A percentile compares a stretch with the other conserved stretches of the same genome.
Conservation (phyloP, 192 early-diverging fungal genomes). For the Backusella tuberculispora region DNA sequence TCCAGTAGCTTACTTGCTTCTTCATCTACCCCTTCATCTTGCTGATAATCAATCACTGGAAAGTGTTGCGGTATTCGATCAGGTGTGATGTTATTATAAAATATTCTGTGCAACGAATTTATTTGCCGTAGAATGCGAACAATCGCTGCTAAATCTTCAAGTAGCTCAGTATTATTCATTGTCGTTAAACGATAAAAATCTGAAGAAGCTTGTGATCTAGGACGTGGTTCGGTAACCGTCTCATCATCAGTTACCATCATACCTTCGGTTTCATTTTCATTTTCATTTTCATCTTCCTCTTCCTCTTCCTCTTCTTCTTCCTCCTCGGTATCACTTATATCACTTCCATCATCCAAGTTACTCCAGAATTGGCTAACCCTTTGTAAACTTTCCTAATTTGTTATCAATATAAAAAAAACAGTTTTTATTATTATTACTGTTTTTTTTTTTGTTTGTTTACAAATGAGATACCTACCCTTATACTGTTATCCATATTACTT, state of each 20-base stretch:
- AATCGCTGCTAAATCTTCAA: conserved; percentile 19
- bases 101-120: neutral
- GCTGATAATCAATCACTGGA: neutral
- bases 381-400: neutral
- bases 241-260: neutral
- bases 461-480: neutral
- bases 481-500: neutral
- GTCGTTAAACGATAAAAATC: neutral
- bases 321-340: conserved; percentile 1
- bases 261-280: neutral
- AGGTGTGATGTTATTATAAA: neutral
- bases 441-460: neutral
- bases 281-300: neutral
- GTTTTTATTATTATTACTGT: neutral
- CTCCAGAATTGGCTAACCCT: neutral
- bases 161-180: conserved; percentile 6
- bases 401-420: neutral
- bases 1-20: conserved; percentile 20
- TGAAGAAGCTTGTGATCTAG: neutral
- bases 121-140: conserved; percentile 15
- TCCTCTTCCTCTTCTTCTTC: neutral
- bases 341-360: neutral
- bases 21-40: conserved; percentile 10
- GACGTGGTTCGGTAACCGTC: conserved; percentile 8
- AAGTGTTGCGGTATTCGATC: neutral